phyloP scores from a whole-genome alignment of 805 yeast genomes.

The Dipodascus albidus region DNA sequence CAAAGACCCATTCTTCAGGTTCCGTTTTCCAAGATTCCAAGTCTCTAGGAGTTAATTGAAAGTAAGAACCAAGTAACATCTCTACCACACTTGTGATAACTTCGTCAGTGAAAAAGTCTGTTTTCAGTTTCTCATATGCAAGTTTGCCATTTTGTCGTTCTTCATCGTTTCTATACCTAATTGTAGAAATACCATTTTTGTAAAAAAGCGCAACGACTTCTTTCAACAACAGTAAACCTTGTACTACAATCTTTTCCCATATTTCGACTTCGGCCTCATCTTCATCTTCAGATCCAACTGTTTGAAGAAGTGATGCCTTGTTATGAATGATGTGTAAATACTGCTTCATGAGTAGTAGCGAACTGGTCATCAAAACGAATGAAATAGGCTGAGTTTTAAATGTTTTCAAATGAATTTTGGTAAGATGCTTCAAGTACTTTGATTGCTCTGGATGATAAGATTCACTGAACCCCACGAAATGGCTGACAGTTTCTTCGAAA shows the following conservation, averaged over 20 bases:
- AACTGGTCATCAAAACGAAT: conserved; percentile 55
- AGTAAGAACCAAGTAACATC: conserved; percentile 58
- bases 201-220: conserved; percentile 48
- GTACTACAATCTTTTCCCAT: conserved; percentile 65
- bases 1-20: conserved; percentile 90
- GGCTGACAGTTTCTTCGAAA: conserved; percentile 41
- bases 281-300: conserved; percentile 23
- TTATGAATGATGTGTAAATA: conserved; percentile 49
- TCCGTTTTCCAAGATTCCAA: conserved; percentile 72
- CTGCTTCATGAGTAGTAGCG: conserved; percentile 48
- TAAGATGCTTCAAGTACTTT: conserved; percentile 60
- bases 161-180: conserved; percentile 43
- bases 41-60: conserved; percentile 63
- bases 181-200: conserved; percentile 54
- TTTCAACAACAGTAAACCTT: conserved; percentile 47
- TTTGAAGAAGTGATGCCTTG: conserved; percentile 39
- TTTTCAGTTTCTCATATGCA: conserved; percentile 42
- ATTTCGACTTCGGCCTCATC: conserved; percentile 42
- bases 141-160: conserved; percentile 52
- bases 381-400: conserved; percentile 53
- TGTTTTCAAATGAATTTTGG: conserved; percentile 58
- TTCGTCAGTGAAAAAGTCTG: conserved; percentile 46
- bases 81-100: conserved; percentile 50
- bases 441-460: conserved; percentile 35
- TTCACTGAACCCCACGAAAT: conserved; percentile 45